Conservation (phyloP, 441 rosid genomes). For the Populus hybrid region DNA sequence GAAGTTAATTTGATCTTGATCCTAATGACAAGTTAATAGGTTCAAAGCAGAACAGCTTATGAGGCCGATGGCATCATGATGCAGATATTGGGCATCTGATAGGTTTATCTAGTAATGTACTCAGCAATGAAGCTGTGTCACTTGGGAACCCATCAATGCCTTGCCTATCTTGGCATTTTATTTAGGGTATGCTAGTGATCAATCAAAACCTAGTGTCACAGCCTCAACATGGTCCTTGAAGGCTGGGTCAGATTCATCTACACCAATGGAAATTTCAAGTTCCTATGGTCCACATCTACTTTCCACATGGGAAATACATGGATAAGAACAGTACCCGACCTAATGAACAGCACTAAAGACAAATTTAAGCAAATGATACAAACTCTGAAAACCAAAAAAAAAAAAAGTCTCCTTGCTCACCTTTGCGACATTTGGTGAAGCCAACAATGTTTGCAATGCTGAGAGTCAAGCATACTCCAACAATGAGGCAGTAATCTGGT, state of each 20-base stretch:
- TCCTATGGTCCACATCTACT: not conserved
- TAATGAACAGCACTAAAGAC: not conserved
- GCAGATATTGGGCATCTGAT: not conserved
- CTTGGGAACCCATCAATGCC: not conserved
- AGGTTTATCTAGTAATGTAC: not conserved
- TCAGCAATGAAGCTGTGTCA: not conserved
- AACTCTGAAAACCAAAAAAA: slow-evolving; percentile 1
- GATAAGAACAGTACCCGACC: not conserved
- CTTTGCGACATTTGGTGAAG: slow-evolving; percentile 96
- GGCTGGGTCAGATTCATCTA: not conserved
- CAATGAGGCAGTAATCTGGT: slow-evolving; percentile 93
- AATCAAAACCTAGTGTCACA: not conserved
- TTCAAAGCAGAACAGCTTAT: not conserved
- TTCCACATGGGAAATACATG: not conserved
- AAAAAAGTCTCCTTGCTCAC: slow-evolving; percentile 32
- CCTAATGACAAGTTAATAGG: not conserved
- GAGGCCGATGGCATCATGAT: not conserved
- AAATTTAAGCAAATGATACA: not conserved
- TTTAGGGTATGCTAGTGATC: not conserved
- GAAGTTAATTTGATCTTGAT: not conserved
- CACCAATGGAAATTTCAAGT: not conserved
- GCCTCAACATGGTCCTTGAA: not conserved
- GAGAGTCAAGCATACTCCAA: slow-evolving; percentile 93
- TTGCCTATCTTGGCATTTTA: not conserved
- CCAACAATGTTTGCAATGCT: slow-evolving; percentile 91